Percentiles rank a stretch among this genome's conserved stretches.
phyloP scores from a whole-genome alignment of 192 early-diverging fungal genomes.

The Coemansia sp. region DNA sequence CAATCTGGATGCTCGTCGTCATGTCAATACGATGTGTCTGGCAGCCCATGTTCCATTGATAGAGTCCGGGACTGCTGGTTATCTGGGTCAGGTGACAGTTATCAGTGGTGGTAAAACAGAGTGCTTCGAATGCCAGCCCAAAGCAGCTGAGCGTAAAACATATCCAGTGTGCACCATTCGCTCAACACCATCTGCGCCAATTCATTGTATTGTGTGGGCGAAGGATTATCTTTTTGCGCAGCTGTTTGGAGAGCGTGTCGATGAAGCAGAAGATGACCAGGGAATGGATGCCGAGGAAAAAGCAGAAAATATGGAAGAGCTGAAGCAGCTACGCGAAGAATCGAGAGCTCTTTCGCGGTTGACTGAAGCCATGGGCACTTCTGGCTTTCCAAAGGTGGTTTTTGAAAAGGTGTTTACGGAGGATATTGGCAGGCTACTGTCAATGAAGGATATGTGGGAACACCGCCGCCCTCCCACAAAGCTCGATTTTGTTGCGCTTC shows the following conservation, averaged over 20 bases:
- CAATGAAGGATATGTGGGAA: conserved; percentile 90
- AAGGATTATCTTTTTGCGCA: conserved; percentile 92
- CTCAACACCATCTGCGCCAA: conserved; percentile 87
- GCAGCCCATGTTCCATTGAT: conserved; percentile 86
- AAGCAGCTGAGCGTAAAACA: conserved; percentile 75
- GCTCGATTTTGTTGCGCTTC: conserved; percentile 59
- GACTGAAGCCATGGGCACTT: conserved; percentile 58
- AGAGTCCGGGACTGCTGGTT: conserved; percentile 97
- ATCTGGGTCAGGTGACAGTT: conserved; percentile 85
- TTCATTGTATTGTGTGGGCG: conserved; percentile 99
- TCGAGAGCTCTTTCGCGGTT: conserved; percentile 69
- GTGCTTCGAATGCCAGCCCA: conserved; percentile 94
- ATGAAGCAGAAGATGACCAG: conserved; percentile 45
- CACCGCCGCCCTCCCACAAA: conserved; percentile 67
- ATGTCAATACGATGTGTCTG: conserved; percentile 96
- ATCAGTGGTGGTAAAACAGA: conserved; percentile 76
- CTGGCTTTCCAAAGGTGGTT: conserved; percentile 61
- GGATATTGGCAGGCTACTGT: conserved; percentile 78
- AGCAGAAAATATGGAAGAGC: conserved; percentile 64
- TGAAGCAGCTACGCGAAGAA: conserved; percentile 72
- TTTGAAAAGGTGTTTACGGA: conserved; percentile 79
- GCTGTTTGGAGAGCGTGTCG: conserved; percentile 64
- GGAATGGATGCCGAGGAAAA: conserved; percentile 54
- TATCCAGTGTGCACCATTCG: conserved; percentile 98
- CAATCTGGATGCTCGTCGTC: conserved; percentile 88